Percentiles rank a stretch among this genome's conserved stretches.
Evolutionary conservation across 2,329 filamentous ascomycete species (phyloP).

Genomic region (Colletotrichum tofieldiae): DNA sequence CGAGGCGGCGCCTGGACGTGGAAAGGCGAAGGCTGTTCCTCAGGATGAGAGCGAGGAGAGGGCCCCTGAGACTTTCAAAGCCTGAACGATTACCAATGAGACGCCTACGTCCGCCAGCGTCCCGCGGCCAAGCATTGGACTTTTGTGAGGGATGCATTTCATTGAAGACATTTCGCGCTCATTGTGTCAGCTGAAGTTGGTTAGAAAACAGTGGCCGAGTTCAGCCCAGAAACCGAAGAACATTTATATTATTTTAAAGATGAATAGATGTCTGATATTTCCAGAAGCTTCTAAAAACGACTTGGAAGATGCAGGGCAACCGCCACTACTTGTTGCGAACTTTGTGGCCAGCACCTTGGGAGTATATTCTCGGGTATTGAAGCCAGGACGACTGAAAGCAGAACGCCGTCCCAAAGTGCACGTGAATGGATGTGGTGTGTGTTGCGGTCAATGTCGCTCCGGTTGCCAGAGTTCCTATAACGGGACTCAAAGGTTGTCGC

Average conservation of each 20-base stretch:
- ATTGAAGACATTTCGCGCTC: background rate
- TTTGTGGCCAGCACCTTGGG: too few species aligned
- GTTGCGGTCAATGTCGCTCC: too few species aligned
- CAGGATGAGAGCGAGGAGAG: constrained; percentile 32
- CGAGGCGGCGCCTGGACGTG: constrained; percentile 63
- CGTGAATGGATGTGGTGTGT: too few species aligned
- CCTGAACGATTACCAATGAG: constrained; percentile 9
- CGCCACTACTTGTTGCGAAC: background rate
- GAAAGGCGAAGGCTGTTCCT: constrained; percentile 53
- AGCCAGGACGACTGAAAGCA: too few species aligned
- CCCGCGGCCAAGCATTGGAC: background rate
- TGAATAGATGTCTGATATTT: background rate
- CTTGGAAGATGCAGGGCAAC: background rate
- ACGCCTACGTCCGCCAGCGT: background rate
- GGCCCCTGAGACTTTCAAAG: constrained; percentile 35
- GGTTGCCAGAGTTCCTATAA: too few species aligned
- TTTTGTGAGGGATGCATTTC: background rate
- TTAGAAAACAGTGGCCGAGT: background rate
- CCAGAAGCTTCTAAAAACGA: background rate
- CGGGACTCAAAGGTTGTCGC: too few species aligned
- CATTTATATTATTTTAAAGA: background rate
- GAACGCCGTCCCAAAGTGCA: too few species aligned
- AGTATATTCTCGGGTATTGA: too few species aligned
- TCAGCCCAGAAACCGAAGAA: background rate
- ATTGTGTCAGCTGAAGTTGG: constrained; percentile 3